Evolutionary conservation across 2,329 filamentous ascomycete genomes (phyloP), one percentile per base, ranked within the genome.

Genomic region (Dactylonectria estremocensis): DNA sequence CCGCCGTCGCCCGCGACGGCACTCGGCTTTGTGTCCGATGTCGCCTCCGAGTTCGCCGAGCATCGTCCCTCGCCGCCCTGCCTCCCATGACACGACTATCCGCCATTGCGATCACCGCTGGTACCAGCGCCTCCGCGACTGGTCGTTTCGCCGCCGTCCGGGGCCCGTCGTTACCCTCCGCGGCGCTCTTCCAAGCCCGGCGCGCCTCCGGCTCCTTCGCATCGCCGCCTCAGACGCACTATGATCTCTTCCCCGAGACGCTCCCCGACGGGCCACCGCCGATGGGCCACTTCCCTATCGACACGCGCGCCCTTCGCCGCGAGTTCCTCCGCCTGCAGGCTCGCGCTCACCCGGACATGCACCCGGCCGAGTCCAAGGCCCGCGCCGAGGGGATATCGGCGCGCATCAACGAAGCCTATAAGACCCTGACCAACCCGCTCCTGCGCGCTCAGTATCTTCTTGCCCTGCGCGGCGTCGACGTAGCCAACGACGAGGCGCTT

Each of bases 391-490:
- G 90, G 0, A 85, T 91, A n/a, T 96, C 93, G 10, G 89, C 94
- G 8, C 88, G 89, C 28, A 95, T 98, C 80, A 98, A 98, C 85
- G 92, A 95, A 72, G 96, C 96, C 1, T 98, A 97, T 86, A 92
- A 90, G 77, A 97, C 95, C 3, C 88, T 99, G 1, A 84, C 89
- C 56, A 89, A 92, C 73, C 95, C 96, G 16, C 84, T 99, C 13
- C 81, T 89, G 54, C 90, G 96, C 24, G 95, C 95, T n/a, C 94
- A 98, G 80, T 97, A 98, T 79, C 83, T 98, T 6, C 88, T 98
- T 4, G 83, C 92, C 67, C 87, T 91, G 60, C 87, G 91, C 46
- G 94, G 91, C 0, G 88, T 95, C 20, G 93, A 97, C 77, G 90
- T 96, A 0, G 91, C 90, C 1, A 90, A 91, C 73, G 95, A 98